Evolutionary conservation across 257 asterid genomes (phyloP).

Genomic region (Paulownia fortunei): DNA sequence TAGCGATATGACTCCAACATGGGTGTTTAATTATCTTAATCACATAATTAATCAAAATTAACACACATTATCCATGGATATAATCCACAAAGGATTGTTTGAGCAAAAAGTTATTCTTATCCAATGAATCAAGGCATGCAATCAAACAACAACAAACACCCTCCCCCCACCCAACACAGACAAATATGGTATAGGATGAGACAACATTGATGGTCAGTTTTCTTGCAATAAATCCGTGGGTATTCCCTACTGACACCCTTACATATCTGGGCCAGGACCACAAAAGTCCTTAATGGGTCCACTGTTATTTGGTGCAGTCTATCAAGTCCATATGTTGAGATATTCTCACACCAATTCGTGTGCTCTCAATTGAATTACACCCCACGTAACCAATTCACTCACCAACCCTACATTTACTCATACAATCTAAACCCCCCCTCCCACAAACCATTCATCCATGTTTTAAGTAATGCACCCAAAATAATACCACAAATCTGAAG

Average conservation of each 20-base stretch:
- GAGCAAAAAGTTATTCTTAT: neutral
- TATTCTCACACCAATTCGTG: constrained; percentile 10
- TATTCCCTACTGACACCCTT: constrained; percentile 21
- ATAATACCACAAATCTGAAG: neutral
- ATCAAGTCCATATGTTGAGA: constrained; percentile 14
- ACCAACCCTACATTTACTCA: constrained; percentile 34
- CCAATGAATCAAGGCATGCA: neutral
- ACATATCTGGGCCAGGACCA: constrained; percentile 10
- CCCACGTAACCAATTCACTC: constrained; percentile 26
- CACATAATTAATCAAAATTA: no score
- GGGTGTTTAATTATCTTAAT: no score
- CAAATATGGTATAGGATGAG: constrained; percentile 8
- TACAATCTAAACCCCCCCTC: neutral
- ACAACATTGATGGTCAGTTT: constrained; percentile 7
- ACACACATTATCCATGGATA: no score
- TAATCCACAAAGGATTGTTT: no score
- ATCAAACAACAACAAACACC: neutral
- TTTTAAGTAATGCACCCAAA: neutral
- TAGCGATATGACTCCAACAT: no score
- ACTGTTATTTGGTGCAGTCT: constrained; percentile 1
- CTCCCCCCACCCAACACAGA: neutral
- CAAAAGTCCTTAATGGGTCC: neutral
- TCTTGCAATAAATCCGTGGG: constrained; percentile 43
- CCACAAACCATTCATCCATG: neutral
- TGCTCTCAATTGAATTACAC: constrained; percentile 30